Base-by-base conservation (phyloP, 1,284 basidiomycete genomes). In the Ganoderma sinense region DNA sequence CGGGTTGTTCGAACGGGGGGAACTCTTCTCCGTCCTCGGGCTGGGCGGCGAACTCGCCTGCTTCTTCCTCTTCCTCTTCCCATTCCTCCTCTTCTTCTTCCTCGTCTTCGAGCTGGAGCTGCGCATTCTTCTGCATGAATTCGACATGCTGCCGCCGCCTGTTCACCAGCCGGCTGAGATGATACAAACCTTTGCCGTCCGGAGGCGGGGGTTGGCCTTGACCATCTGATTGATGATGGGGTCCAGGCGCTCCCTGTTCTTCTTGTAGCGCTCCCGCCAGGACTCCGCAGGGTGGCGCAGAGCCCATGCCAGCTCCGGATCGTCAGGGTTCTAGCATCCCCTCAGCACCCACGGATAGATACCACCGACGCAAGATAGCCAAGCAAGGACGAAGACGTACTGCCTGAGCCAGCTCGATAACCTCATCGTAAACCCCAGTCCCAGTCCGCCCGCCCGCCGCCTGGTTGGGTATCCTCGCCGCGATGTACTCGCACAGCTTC, bases 231-330 rank as follows among this genome's bases (percentile, higher is more conserved):
- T 80, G 64, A 94, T 92, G 45, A 86, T 80, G 26, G 75, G 78
- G 75, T 93, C 90, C 59, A 94, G 83, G 2, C 86, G 82, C 0
- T 79, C 75, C 0, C 86, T 79, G 69, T 91, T 87, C 75, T 91
- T 92, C 81, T 91, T 92, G 81, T 93, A 94, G 23, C 91, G 84
- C 75, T 93, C 91, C 43, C 90, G 85, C 92, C 92, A 94, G 6
- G 92, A 93, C 71, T 91, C 89, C 89, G 89, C 91, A 2, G 91
- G 89, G 75, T 94, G 92, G 29, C 91, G 87, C 43, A 80, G 82
- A 7, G 91, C 91, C 92, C 92, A 94, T 18, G 58, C n/a, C 26
- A 64, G 68, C 23, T 60, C 65, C 11, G 23, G 48, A 26, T 51
- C 48, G 3, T 29, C 33, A 23, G 68, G 61, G 4, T 62, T 55